Base-by-base conservation (phyloP, 257 asterid genomes). In the Nicotiana benthamiana region DNA sequence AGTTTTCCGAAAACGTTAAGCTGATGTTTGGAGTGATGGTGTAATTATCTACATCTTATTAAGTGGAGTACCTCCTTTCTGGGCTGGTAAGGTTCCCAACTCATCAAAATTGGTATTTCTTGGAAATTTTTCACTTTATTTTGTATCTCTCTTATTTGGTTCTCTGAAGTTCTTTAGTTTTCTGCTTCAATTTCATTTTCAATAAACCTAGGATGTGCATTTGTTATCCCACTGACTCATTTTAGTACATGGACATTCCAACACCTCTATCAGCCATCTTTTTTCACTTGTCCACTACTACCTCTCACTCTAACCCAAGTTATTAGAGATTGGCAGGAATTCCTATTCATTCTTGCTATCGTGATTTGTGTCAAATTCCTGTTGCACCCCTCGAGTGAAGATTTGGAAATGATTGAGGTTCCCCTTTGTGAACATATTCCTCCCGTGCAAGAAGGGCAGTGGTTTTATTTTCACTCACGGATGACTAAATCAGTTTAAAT, bases 21-120 rank as follows among this genome's bases (percentile, higher is more conserved):
- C 98, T 62, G 98, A 94, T 87, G 94, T 94, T 65, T 93, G 97
- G 98, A 94, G 97, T 84, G 98, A 97, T 65, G 98, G 98, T 80
- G 97, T 94, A 15, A 94, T 94, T 61, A 93, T 94, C 80, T 94
- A 94, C 89, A 94, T 94, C 83, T 87, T 94, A 82, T 90, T 94
- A 26, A 92, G 98, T 81, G 98, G 98, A 75, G 98, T 94, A 82
- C 98, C 98, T 87, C 97, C 98, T 3, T 94, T 93, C 70, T 94
- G 98, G 98, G 93, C 97, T 34, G 98, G 98, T 94, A 84, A 89
- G 96, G 66, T 81, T 18, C 68, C 17, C 3, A 46, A 57, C 10
- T 72, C 36, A 51, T 11, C 70, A 57, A 26, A 77, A 34, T 77
- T 57, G 57, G 67, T 59, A 77, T 16, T 13, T 40, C 34, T 26